Percentiles rank a stretch among this genome's conserved stretches.
phyloP scores from a whole-genome alignment of 148 eudicot genomes.

The Rhododendron molle region DNA sequence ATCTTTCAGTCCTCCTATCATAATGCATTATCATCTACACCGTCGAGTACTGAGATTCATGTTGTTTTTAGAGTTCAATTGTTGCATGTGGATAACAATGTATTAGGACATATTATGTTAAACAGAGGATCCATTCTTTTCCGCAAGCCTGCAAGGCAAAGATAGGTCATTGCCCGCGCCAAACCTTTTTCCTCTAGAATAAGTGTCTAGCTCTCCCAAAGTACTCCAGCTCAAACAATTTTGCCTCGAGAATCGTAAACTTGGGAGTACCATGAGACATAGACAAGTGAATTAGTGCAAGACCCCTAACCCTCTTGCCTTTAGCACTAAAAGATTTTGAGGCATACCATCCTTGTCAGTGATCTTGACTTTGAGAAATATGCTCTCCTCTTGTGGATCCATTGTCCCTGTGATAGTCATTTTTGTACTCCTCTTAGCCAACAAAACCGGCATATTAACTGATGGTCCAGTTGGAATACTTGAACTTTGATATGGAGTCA shows the following conservation, averaged over 20 bases:
- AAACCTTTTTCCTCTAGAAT: not conserved
- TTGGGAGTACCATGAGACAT: not conserved
- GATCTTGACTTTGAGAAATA: slow-evolving; percentile 44
- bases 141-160: not conserved
- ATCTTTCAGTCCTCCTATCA: not conserved
- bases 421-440: slow-evolving; percentile 21
- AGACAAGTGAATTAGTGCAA: not conserved
- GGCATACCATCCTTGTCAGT: slow-evolving; percentile 35
- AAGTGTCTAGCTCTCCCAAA: not conserved
- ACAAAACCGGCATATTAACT: slow-evolving; percentile 16
- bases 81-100: not conserved
- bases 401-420: slow-evolving; percentile 51
- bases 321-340: not conserved
- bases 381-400: slow-evolving; percentile 44
- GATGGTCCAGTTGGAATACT: slow-evolving; percentile 15
- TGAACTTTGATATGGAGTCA: slow-evolving; percentile 9
- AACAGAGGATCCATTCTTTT: not conserved
- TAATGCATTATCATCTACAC: not conserved
- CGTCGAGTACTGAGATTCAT: not conserved
- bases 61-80: not conserved
- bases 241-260: not conserved
- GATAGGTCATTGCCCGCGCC: not conserved
- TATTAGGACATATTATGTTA: not conserved
- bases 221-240: not conserved
- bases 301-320: not conserved